Evolutionary conservation across 164 flowering plant species (phyloP), one percentile per base, ranked within the genome.

Genomic region (Malania oleifera): DNA sequence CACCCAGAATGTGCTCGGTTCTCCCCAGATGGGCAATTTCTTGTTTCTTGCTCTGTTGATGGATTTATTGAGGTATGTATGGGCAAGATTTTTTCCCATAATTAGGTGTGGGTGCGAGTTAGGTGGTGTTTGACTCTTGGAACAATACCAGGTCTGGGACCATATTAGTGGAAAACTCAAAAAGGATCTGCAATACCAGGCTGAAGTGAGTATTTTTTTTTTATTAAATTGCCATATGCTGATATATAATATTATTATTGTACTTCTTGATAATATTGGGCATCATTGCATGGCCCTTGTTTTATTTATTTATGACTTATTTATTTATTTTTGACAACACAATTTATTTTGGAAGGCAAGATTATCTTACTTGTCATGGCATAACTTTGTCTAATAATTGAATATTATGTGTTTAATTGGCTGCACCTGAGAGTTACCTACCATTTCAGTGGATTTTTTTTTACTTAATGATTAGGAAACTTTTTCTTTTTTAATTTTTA

Each of bases 111-210:
- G 31, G 34, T 50, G 41, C 41, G n/a, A 38, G 18, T 47, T 35
- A 27, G 14, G 13, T 55, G 23, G 26, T 23, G 11, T 45, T 22
- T 60, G 43, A 37, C 37, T 62, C 66, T 20, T 55, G 19, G 22
- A 40, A 38, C 18, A 24, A 34, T 62, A 31, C 55, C 69, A 93
- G 99, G 97, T 95, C 26, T 95, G 99, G 99, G 99, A 95, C 65
- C 84, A 85, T 60, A 67, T 91, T 39, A 91, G 95, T 70, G 97
- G 99, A 66, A 95, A 95, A 67, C 91, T 95, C 54, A 95, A 93
- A 78, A 90, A 95, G 77, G 99, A 95, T 80, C 96, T 95, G 37
- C 96, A 90, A 43, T 95, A 95, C 69, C 99, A 95, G 75, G 97
- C 97, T 67, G 99, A 95, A 73, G 99, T 91, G 55, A 85, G 97